Evolutionary conservation across 2,329 filamentous ascomycete species (phyloP).

Genomic region (Dothidotthia symphoricarpi): DNA sequence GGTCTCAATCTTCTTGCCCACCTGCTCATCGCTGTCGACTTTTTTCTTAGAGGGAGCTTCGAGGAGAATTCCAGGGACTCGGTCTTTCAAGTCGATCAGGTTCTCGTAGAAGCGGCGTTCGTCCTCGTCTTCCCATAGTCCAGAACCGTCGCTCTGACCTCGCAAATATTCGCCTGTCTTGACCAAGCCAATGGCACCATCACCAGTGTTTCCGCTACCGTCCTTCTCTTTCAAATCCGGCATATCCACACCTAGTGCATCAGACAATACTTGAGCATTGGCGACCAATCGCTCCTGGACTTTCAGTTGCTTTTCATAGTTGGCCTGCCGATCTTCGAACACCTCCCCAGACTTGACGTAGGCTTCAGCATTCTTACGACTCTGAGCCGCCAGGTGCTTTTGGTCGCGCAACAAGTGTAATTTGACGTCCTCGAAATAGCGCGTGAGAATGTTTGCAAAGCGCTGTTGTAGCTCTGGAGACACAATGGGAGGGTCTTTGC

Average conservation of each 20-base stretch:
- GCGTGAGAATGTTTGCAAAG: conserved; percentile 79
- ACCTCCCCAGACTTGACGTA: conserved; percentile 99
- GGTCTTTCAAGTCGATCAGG: conserved; percentile 88
- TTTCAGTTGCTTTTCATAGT: conserved; percentile 92
- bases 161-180: conserved; percentile 92
- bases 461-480: conserved; percentile 75
- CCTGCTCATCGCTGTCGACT: conserved; percentile 72
- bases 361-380: conserved; percentile 91
- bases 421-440: conserved; percentile 93
- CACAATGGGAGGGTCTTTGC: conserved; percentile 71
- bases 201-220: conserved; percentile 61
- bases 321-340: conserved; percentile 94
- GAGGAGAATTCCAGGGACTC: conserved; percentile 88
- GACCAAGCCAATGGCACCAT: conserved; percentile 84
- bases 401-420: conserved; percentile 86
- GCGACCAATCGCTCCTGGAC: conserved; percentile 84
- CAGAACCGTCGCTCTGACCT: conserved; percentile 83
- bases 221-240: conserved; percentile 86
- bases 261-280: conserved; percentile 88
- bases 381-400: conserved; percentile 80
- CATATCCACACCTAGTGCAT: conserved; percentile 87
- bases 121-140: conserved; percentile 98
- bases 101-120: conserved; percentile 98
- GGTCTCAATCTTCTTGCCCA: conserved; percentile 66
- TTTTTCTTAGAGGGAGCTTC: conserved; percentile 97